Evolutionary conservation across 805 yeast genomes (phyloP).

Genomic region (Grigorovia yakushimaensis): DNA sequence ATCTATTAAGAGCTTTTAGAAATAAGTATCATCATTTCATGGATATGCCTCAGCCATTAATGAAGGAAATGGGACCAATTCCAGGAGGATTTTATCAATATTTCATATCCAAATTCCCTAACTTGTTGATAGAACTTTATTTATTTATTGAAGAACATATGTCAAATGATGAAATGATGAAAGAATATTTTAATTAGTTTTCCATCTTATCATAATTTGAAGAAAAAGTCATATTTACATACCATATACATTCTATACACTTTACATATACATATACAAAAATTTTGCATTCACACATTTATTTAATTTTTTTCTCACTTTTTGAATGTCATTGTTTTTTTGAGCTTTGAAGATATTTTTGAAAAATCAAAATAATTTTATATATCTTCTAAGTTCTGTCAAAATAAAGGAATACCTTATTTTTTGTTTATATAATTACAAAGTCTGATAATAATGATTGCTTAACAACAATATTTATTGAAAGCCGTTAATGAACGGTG

Average conservation of each 20-base stretch:
- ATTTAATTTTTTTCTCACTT: too few species aligned
- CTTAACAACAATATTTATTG: too few species aligned
- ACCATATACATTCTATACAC: not conserved
- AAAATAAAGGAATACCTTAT: too few species aligned
- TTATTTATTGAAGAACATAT: conserved; percentile 47
- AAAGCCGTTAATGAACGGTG: too few species aligned
- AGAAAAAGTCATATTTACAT: not conserved
- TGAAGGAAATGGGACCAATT: conserved; percentile 58
- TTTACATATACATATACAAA: not conserved
- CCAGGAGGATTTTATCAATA: conserved; percentile 80
- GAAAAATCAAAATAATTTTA: not conserved
- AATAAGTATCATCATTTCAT: conserved; percentile 92
- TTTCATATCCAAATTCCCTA: conserved; percentile 69
- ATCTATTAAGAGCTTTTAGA: conserved; percentile 76
- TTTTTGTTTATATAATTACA: too few species aligned
- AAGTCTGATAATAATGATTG: too few species aligned
- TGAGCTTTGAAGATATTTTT: not conserved
- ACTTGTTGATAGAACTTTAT: conserved; percentile 65
- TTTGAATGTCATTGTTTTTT: not conserved
- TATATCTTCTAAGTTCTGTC: too few species aligned
- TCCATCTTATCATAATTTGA: not conserved
- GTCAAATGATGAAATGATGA: conserved; percentile 53
- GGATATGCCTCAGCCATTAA: conserved; percentile 67
- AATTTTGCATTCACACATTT: not conserved
- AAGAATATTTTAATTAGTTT: conserved; percentile 21